Evolutionary conservation across 2,329 filamentous ascomycete species (phyloP), one percentile per base, ranked within the genome.

Genomic region (Epichloe sylvatica): DNA sequence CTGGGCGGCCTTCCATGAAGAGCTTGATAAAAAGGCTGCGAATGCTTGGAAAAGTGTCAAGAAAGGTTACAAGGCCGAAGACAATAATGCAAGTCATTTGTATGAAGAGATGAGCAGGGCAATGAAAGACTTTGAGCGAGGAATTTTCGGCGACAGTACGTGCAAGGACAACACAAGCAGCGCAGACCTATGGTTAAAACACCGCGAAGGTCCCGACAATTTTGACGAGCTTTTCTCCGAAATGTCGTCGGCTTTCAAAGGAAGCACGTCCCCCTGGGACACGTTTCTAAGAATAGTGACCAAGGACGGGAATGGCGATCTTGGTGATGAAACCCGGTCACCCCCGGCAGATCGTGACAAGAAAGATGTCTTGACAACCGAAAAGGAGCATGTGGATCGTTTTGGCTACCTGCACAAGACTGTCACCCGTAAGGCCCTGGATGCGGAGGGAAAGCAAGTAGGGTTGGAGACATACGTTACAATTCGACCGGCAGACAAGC

Each of bases 401-500:
- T 65, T 64, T 46, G 72, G 71, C 34, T 69, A 71, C 53, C 55
- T 65, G 12, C 70, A 72, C 51, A 64, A 62, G 47, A 71, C 67
- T 54, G 64, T 64, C 8, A 68, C 66, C 6, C 62, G 67, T 25
- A 67, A 63, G 52, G 68, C 60, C 7, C 56, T 70, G 8, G 68
- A 74, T 38, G 60, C 62, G 19, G 57, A 71, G 7, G 72, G 71
- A 42, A 62, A 64, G 12, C 65, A 71, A 50, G 59, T 73, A 15
- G 62, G 66, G 35, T 64, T 59, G 6, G 60, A 67, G 53, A 70
- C 67, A 0, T 59, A 61, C 51, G 63, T 66, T 44, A 61, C 59
- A 4, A 57, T 66, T 44, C 59, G 59, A 3, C 61, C 63, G 9
- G 60, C 59, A 2, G 54, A 59, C n/a, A 55, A 59, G 46, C 45